Percentiles rank a stretch among this genome's conserved stretches.
phyloP scores from a whole-genome alignment of 2,329 filamentous ascomycete species.

The Ilyonectria robusta region DNA sequence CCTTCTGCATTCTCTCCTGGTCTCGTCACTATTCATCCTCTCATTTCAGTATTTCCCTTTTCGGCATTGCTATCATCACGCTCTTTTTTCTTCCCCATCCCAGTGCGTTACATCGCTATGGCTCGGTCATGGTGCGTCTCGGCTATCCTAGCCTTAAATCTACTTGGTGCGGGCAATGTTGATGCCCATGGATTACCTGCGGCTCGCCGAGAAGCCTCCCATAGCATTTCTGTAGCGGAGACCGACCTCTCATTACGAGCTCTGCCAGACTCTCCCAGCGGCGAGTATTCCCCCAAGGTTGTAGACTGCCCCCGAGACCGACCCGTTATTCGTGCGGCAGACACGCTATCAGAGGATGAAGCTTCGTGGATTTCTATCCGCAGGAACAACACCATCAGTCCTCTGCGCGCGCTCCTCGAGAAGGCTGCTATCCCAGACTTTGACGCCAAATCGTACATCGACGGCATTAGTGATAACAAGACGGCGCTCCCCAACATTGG shows the following conservation, averaged over 20 bases:
- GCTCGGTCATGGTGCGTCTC: background rate
- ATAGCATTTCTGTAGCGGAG: background rate
- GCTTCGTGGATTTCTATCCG: slow-evolving; percentile 78
- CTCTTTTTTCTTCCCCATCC: background rate
- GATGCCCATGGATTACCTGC: background rate
- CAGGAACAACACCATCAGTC: slow-evolving; percentile 78
- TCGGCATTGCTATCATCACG: background rate
- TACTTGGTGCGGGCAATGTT: background rate
- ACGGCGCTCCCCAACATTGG: slow-evolving; percentile 69
- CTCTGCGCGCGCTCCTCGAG: slow-evolving; percentile 79
- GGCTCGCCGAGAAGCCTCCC: too few species aligned
- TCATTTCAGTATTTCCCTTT: background rate
- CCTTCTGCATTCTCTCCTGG: background rate
- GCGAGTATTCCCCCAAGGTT: slow-evolving; percentile 76
- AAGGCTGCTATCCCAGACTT: slow-evolving; percentile 81
- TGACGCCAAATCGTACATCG: slow-evolving; percentile 78
- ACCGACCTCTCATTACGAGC: slow-evolving; percentile 5
- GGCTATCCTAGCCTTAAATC: background rate
- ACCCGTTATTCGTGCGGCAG: slow-evolving; percentile 76
- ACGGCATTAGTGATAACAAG: slow-evolving; percentile 39
- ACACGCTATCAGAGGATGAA: slow-evolving; percentile 76
- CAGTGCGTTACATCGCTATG: background rate
- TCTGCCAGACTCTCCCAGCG: slow-evolving; percentile 27
- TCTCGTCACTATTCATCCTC: background rate
- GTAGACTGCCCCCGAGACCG: slow-evolving; percentile 77